Percentiles rank a stretch among this genome's conserved stretches.
Evolutionary conservation across 495 filamentous ascomycete species (phyloP).

Genomic region (Xylaria longipes): DNA sequence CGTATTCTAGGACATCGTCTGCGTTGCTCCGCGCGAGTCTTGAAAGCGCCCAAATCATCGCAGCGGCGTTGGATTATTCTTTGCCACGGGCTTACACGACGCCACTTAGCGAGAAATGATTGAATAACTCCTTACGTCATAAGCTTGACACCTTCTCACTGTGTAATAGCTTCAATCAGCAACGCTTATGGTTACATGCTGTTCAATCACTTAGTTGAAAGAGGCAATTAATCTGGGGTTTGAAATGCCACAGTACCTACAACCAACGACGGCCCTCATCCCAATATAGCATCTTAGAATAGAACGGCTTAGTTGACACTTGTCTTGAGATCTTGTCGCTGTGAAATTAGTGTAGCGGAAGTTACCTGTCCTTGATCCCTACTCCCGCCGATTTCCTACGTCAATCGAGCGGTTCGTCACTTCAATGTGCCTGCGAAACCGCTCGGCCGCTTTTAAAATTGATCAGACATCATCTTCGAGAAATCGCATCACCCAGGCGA

Average conservation of each 20-base stretch:
- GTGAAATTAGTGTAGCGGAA: not conserved
- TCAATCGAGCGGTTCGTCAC: too few species aligned
- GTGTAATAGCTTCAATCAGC: not conserved
- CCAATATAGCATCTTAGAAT: not conserved
- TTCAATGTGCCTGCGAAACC: not conserved
- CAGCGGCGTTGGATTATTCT: not conserved
- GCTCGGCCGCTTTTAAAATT: not conserved
- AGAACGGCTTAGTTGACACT: not conserved
- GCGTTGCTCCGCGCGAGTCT: not conserved
- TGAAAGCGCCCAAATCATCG: slow-evolving; percentile 20
- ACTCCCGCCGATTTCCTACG: too few species aligned
- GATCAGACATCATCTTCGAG: too few species aligned
- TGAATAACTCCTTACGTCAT: not conserved
- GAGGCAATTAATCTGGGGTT: not conserved
- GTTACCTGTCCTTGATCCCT: not conserved
- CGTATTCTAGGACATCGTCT: slow-evolving; percentile 2
- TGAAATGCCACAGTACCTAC: not conserved
- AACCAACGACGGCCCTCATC: not conserved
- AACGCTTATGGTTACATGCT: not conserved
- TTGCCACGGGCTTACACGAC: not conserved
- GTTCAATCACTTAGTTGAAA: not conserved
- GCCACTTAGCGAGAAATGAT: not conserved
- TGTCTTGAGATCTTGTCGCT: not conserved
- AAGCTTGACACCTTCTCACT: not conserved
- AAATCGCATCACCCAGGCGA: too few species aligned